Evolutionary conservation across 1,139 yeast genomes (phyloP).

Genomic region (Sporopachydermia cereana): DNA sequence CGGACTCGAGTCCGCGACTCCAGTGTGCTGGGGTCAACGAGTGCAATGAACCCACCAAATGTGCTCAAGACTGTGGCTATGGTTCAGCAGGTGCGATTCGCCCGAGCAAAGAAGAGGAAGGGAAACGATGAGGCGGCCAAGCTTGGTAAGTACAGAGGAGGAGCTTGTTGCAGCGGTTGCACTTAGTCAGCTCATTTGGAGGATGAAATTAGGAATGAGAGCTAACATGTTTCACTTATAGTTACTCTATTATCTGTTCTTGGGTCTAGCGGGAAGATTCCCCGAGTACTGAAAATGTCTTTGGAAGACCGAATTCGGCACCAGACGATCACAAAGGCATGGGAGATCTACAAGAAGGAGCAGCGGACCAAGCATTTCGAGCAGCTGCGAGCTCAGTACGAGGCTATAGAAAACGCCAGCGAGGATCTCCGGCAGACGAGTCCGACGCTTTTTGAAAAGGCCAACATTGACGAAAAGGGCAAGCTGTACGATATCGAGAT

Average conservation of each 20-base stretch:
- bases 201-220: too few species aligned
- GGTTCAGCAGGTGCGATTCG: constrained; percentile 5
- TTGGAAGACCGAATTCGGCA: constrained; percentile 82
- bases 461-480: constrained; percentile 35
- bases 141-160: neutral
- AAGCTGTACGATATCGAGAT: constrained; percentile 50
- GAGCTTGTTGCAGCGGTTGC: too few species aligned
- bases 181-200: too few species aligned
- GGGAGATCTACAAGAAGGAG: constrained; percentile 53
- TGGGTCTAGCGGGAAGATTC: constrained; percentile 42
- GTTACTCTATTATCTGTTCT: constrained; percentile 1
- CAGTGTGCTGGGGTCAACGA: constrained; percentile 2
- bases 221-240: too few species aligned
- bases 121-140: neutral
- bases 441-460: constrained; percentile 40
- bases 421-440: constrained; percentile 41
- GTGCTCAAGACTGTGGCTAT: neutral
- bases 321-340: constrained; percentile 71
- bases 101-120: constrained; percentile 3
- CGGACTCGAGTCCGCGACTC: neutral
- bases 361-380: constrained; percentile 31
- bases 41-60: neutral
- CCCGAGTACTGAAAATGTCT: constrained; percentile 62
- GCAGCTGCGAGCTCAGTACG: constrained; percentile 51
- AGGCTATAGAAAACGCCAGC: constrained; percentile 62